These are phyloP conservation scores for Lactifluus piperatus DNA, from an alignment of 768 basidiomycete genomes.

Conservation along the genomic window DNA sequence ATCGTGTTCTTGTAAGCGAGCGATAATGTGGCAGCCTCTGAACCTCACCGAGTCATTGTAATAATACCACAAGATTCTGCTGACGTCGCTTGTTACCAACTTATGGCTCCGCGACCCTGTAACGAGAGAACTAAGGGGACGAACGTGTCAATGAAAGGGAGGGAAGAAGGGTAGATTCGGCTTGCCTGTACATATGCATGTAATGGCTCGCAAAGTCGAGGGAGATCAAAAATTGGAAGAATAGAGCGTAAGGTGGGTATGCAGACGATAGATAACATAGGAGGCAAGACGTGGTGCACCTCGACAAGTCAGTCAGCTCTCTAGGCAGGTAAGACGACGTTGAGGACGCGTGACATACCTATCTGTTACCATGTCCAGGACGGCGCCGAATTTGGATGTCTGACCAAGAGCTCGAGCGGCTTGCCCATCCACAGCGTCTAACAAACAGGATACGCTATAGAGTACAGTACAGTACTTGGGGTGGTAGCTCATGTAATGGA, in stretches of 20 bases:
- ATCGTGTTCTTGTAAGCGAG: not conserved
- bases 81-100: slow-evolving; percentile 84
- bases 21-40: not conserved
- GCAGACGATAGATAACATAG: slow-evolving; percentile 88
- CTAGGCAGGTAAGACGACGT: not conserved
- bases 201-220: slow-evolving; percentile 98
- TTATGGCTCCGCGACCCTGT: slow-evolving; percentile 95
- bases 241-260: slow-evolving; percentile 75
- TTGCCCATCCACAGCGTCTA: slow-evolving; percentile 93
- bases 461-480: slow-evolving; percentile 86
- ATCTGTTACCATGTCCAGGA: slow-evolving; percentile 99
- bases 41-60: slow-evolving; percentile 81
- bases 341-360: slow-evolving; percentile 49
- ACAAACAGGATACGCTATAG: slow-evolving; percentile 83
- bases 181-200: slow-evolving; percentile 99
- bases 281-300: slow-evolving; percentile 93
- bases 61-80: slow-evolving; percentile 83
- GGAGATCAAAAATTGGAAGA: slow-evolving; percentile 93
- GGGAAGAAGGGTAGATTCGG: not conserved
- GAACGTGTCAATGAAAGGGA: slow-evolving; percentile 4
- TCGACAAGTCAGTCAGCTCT: slow-evolving; percentile 25
- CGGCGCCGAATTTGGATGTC: slow-evolving; percentile 94
- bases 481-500: slow-evolving; percentile 92
- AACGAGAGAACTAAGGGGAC: slow-evolving; percentile 67
- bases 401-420: slow-evolving; percentile 84